A percentile compares a stretch with the other conserved stretches of the same genome.
These are phyloP conservation scores for Monosporozyma siamensis DNA, from an alignment of 805 yeast species.

Conservation along the genomic window DNA sequence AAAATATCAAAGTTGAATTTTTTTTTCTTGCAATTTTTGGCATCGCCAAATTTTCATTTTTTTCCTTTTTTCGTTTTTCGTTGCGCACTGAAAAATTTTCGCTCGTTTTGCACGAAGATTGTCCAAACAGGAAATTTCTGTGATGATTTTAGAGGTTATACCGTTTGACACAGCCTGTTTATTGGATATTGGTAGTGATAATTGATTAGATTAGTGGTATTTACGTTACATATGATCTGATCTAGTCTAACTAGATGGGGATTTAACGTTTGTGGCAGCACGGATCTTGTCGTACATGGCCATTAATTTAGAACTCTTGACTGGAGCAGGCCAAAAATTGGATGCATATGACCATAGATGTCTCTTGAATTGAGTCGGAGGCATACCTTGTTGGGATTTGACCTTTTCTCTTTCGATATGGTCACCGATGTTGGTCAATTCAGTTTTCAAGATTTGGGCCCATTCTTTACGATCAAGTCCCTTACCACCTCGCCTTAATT, in stretches of 20 bases:
- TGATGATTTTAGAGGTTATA: too few species aligned
- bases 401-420: conserved; percentile 42
- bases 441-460: conserved; percentile 60
- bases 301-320: conserved; percentile 60
- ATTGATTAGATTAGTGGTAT: too few species aligned
- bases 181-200: too few species aligned
- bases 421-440: conserved; percentile 64
- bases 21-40: too few species aligned
- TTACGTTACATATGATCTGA: too few species aligned
- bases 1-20: neutral
- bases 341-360: conserved; percentile 83
- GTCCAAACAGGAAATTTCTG: neutral
- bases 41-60: neutral
- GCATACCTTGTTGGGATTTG: conserved; percentile 7
- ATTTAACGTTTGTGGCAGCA: too few species aligned
- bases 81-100: neutral
- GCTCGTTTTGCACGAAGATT: neutral
- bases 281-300: conserved; percentile 63
- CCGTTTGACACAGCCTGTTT: too few species aligned
- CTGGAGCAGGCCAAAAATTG: conserved; percentile 80
- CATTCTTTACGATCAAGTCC: conserved; percentile 71
- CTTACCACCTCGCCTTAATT: conserved; percentile 59
- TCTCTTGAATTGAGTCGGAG: conserved; percentile 30
- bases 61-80: too few species aligned
- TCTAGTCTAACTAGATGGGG: too few species aligned